Percentiles rank a stretch among this genome's conserved stretches.
These are phyloP conservation scores for Dryas octopetala DNA, from an alignment of 306 rosid species.

Conservation along the genomic window DNA sequence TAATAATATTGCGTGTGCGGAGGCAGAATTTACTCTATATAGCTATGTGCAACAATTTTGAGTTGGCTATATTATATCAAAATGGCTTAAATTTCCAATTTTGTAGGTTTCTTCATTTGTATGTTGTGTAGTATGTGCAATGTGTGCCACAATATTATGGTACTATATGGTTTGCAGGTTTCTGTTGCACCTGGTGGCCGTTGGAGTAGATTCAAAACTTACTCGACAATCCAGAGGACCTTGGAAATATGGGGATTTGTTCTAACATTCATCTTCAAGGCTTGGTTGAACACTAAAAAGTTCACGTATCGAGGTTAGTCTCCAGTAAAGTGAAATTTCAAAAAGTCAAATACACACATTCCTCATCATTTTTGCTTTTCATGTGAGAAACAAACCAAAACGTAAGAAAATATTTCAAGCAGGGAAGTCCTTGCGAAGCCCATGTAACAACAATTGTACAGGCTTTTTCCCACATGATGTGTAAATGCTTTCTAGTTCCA, in stretches of 20 bases:
- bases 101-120: background rate
- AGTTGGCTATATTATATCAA: background rate
- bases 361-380: background rate
- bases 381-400: background rate
- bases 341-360: background rate
- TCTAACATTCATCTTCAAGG: constrained; percentile 65
- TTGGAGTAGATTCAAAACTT: constrained; percentile 94
- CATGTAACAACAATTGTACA: background rate
- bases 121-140: background rate
- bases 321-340: background rate
- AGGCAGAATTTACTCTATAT: constrained; percentile 1
- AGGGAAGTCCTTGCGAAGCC: background rate
- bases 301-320: constrained; percentile 74
- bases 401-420: background rate
- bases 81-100: background rate
- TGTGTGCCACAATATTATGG: background rate
- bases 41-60: background rate
- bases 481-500: background rate
- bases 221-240: constrained; percentile 93
- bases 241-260: constrained; percentile 99
- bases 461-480: background rate
- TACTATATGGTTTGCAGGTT: constrained; percentile 54
- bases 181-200: constrained; percentile 96
- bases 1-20: background rate
- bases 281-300: constrained; percentile 79